These are phyloP conservation scores for Penicillium tannophilum DNA, from an alignment of 495 filamentous ascomycete species.

Conservation along the genomic window DNA sequence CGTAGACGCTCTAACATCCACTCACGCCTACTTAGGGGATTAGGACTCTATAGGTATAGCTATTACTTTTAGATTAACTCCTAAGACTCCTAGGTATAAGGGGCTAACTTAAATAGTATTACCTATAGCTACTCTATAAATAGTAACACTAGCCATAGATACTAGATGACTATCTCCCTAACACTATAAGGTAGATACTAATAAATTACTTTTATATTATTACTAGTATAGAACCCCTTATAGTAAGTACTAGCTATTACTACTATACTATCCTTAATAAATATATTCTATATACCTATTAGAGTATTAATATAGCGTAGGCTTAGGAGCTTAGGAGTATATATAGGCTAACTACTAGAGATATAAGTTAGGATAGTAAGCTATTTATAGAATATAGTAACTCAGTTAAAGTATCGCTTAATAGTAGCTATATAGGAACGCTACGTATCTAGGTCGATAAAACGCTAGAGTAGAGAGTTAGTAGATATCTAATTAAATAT, in stretches of 20 bases:
- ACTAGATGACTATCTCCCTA: background rate
- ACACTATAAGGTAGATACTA: background rate
- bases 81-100: background rate
- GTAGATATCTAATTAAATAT: background rate
- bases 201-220: background rate
- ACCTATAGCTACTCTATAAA: background rate
- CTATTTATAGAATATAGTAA: background rate
- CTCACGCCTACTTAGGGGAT: background rate
- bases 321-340: background rate
- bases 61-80: no score
- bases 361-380: background rate
- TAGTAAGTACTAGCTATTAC: background rate
- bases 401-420: background rate
- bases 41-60: background rate
- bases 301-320: background rate
- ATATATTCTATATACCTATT: background rate
- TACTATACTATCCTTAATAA: background rate
- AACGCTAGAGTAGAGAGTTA: background rate
- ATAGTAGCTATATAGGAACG: background rate
- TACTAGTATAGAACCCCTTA: background rate
- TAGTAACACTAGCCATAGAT: background rate
- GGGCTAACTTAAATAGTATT: background rate
- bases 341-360: background rate
- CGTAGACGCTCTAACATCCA: no score
- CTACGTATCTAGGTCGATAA: background rate